Evolutionary conservation across 1,139 yeast species (phyloP).

Genomic region (Taiozyma sp.): DNA sequence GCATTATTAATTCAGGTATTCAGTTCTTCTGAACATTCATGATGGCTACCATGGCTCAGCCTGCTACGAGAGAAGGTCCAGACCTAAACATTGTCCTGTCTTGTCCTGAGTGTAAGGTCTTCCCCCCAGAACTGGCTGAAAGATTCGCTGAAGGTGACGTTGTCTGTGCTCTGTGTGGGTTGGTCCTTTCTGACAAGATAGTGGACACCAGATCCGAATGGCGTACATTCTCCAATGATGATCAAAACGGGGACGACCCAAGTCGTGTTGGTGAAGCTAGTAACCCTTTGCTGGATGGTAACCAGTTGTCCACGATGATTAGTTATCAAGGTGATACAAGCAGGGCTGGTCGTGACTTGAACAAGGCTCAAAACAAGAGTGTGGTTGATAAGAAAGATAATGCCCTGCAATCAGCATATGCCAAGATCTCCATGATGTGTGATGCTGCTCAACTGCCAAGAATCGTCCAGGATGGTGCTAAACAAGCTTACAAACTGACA

Average conservation of each 20-base stretch:
- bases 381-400: conserved; percentile 84
- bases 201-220: conserved; percentile 97
- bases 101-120: conserved; percentile 94
- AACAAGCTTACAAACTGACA: conserved; percentile 90
- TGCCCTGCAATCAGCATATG: conserved; percentile 83
- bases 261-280: conserved; percentile 99
- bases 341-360: conserved; percentile 77
- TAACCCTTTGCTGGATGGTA: conserved; percentile 89
- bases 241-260: conserved; percentile 97
- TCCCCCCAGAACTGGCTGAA: conserved; percentile 93
- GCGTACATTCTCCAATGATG: conserved; percentile 97
- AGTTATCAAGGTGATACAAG: conserved; percentile 66
- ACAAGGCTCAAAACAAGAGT: conserved; percentile 82
- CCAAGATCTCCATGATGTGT: conserved; percentile 91
- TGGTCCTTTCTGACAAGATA: conserved; percentile 85
- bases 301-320: conserved; percentile 88
- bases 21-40: background rate
- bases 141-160: conserved; percentile 96
- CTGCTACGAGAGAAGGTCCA: conserved; percentile 41
- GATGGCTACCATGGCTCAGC: background rate
- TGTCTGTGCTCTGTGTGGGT: conserved; percentile 94
- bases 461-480: conserved; percentile 95
- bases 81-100: conserved; percentile 84
- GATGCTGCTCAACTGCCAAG: conserved; percentile 94
- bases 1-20: background rate